These are phyloP conservation scores for Blastobotrys ciferrii DNA, from an alignment of 1,139 yeast genomes.

Conservation along the genomic window DNA sequence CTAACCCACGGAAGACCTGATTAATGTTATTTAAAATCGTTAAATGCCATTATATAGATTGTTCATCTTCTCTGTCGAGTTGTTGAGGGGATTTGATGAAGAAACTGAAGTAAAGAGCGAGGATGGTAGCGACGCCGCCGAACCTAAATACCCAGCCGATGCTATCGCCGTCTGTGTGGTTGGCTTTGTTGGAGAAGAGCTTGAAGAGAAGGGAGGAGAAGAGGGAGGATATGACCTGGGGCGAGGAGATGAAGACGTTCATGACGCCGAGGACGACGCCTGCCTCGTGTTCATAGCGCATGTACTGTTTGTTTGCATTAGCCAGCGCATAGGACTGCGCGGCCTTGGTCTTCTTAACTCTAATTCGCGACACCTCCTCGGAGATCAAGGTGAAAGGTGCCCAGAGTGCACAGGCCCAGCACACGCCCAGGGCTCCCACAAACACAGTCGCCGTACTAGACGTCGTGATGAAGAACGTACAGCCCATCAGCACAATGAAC, in stretches of 20 bases:
- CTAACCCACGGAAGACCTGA: too few relatives aligned
- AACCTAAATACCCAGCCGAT: slow-evolving; percentile 39
- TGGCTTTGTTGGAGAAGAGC: slow-evolving; percentile 24
- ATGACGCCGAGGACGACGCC: slow-evolving; percentile 42
- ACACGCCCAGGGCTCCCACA: slow-evolving; percentile 37
- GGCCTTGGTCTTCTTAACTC: slow-evolving; percentile 26
- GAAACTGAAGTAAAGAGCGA: slow-evolving; percentile 34
- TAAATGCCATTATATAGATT: neutral
- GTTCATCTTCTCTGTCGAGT: slow-evolving; percentile 23
- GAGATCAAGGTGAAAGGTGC: slow-evolving; percentile 42
- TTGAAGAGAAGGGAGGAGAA: slow-evolving; percentile 35
- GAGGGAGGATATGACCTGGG: slow-evolving; percentile 41
- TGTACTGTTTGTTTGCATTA: neutral
- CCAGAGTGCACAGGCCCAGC: slow-evolving; percentile 44
- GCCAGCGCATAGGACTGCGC: slow-evolving; percentile 2
- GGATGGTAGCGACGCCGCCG: slow-evolving; percentile 37
- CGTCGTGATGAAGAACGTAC: slow-evolving; percentile 32
- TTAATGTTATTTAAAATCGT: too few relatives aligned
- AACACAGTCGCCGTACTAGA: slow-evolving; percentile 33
- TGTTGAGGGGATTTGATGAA: slow-evolving; percentile 27
- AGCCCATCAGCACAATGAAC: slow-evolving; percentile 35
- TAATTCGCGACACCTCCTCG: slow-evolving; percentile 36
- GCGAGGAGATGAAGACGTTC: slow-evolving; percentile 41
- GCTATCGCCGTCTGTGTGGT: slow-evolving; percentile 31
- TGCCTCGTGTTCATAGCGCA: slow-evolving; percentile 31